Base-by-base conservation (phyloP, 257 asterid genomes). In the Mentha longifolia region DNA sequence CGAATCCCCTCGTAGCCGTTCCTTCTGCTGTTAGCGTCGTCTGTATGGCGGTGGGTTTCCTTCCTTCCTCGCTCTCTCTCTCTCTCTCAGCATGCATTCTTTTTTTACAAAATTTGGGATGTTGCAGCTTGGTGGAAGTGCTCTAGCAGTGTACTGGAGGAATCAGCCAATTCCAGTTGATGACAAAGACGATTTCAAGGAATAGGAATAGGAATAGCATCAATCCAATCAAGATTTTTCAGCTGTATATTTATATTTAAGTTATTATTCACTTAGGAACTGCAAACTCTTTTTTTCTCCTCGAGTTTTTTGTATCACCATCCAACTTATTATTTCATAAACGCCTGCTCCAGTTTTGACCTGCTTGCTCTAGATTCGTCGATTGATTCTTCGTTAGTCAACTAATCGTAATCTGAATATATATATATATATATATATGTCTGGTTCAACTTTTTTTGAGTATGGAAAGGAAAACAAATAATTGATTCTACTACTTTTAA, bases 11-110 rank as follows among this genome's bases (percentile, higher is more conserved):
- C 3, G 98, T 91, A 12, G 97, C 96, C 5, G 98, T 93, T 35
- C 98, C 98, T 28, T 93, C 98, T 35, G 98, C 98, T 2, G 98
- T 93, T 22, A 93, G 98, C 78, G 98, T 93, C 33, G 98, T 93
- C 70, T 93, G 97, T 83, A 93, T 93, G 98, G 97, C 98, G 88
- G 98, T 92, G 81, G 3, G 92, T 74, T 22, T 22, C 25, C 25
- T 22, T 22, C 25, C 25, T 65, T 45, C 13, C 46, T 33, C 47
- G 9, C 47, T 42, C 47, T 42, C 47, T 42, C 12, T 42, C 12
- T 42, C 47, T 42, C 25, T 51, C 37, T 33, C 37, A 33, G 6
- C 37, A 3, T 33, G 37, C 37, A 33, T 33, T 33, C 2, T 2
- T 22, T 22, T 22, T 22, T 0, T 3, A 33, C 37, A 33, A 4